phyloP scores from a whole-genome alignment of 2,329 filamentous ascomycete species.

The Byssoonygena ceratinophila region DNA sequence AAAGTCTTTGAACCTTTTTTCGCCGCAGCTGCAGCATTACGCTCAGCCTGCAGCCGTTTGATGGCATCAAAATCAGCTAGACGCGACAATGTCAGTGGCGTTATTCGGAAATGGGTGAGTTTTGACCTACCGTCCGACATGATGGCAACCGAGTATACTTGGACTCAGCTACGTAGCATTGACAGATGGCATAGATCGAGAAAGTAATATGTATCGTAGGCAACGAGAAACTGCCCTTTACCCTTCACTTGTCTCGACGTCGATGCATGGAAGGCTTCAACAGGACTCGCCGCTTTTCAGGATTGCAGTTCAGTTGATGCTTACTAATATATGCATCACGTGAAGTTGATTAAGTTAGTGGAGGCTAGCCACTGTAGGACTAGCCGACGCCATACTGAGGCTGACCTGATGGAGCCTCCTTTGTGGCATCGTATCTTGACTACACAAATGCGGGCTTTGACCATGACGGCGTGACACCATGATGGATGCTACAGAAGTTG shows the following conservation, averaged over 20 bases:
- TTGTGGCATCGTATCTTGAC: too few species aligned
- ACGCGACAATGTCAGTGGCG: constrained; percentile 20
- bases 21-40: constrained; percentile 64
- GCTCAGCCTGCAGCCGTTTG: constrained; percentile 81
- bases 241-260: background rate
- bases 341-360: background rate
- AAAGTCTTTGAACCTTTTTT: constrained; percentile 76
- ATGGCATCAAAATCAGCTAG: constrained; percentile 75
- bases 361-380: too few species aligned
- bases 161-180: constrained; percentile 22
- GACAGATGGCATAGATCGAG: constrained; percentile 23
- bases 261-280: background rate
- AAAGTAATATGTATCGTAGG: constrained; percentile 29
- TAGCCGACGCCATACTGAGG: too few species aligned
- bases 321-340: background rate
- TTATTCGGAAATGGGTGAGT: constrained; percentile 5
- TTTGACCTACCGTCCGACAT: constrained; percentile 37
- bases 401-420: too few species aligned
- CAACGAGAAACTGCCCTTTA: constrained; percentile 10
- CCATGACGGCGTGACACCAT: too few species aligned
- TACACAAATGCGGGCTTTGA: too few species aligned
- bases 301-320: background rate
- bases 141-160: constrained; percentile 21
- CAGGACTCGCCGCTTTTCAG: background rate
- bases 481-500: too few species aligned